Base-by-base conservation (phyloP, 1,139 yeast genomes). In the Kodamaea anthophila region DNA sequence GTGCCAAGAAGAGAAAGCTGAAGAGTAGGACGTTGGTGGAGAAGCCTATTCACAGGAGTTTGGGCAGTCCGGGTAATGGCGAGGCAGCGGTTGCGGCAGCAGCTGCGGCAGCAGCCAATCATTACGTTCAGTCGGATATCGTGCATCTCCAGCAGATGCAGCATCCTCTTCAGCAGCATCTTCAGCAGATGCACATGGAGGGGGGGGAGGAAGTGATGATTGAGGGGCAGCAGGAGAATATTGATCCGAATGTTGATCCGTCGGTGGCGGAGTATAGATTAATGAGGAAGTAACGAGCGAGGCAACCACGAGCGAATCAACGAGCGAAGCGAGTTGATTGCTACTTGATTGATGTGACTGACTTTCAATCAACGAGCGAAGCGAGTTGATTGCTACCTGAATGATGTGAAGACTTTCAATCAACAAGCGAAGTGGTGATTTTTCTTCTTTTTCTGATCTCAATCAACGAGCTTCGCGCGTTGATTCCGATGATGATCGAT, bases 221-320 rank as follows among this genome's bases (percentile, higher is more conserved):
- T 41, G 67, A 55, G 39, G 60, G 53, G 8, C 56, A 63, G 9
- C 60, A 58, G 3, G 55, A 57, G 23, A 62, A 58, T 30, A 66
- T 63, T 14, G 69, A 62, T 41, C 60, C 68, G 18, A 50, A 59
- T 28, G 60, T 65, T 36, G 72, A 65, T 40, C 69, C 70, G 9
- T 64, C 60, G 37, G 70, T 65, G 25, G 70, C 63, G n/a, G 24
- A 12, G 11, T 10, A 13, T 22, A 16, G 18, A 9, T 6, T 6
- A 9, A 6, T 16, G 18, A 16, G 18, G 9, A 16, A 9, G 9
- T 16, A 16, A 16, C 18, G 9, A 9, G 9, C 18, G n/a, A n/a
- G n/a, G n/a, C n/a, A n/a, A n/a, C n/a, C n/a, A n/a, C n/a, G n/a
- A n/a, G n/a, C n/a, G n/a, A n/a, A n/a, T n/a, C n/a, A n/a, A n/a